Conservation (phyloP, 2,329 filamentous ascomycete species). For the Daldinia sp. region DNA sequence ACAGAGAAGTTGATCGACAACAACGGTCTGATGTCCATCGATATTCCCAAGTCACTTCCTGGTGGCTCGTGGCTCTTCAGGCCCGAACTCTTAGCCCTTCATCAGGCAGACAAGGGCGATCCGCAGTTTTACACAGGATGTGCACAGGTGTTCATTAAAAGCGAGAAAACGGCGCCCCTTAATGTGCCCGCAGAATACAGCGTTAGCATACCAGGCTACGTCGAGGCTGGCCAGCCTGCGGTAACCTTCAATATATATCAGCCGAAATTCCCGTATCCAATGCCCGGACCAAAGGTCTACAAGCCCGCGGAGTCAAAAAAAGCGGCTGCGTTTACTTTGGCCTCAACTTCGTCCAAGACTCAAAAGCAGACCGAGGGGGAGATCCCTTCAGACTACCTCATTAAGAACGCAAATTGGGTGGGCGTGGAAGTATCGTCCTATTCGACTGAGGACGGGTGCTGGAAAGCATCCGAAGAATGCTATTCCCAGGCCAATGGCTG, state of each 20-base stretch:
- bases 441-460: conserved; percentile 68
- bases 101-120: conserved; percentile 68
- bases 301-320: conserved; percentile 51
- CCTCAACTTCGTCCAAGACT: conserved; percentile 26
- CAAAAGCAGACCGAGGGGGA: conserved; percentile 38
- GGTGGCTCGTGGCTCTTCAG: conserved; percentile 78
- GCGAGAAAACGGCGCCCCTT: conserved; percentile 59
- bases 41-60: conserved; percentile 70
- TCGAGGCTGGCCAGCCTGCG: conserved; percentile 64
- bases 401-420: conserved; percentile 81
- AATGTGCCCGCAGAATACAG: conserved; percentile 61
- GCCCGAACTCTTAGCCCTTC: conserved; percentile 76
- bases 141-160: conserved; percentile 74
- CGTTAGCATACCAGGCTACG: conserved; percentile 75
- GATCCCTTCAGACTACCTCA: conserved; percentile 66
- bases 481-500: conserved; percentile 71
- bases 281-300: conserved; percentile 69
- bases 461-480: conserved; percentile 66
- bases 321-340: not conserved
- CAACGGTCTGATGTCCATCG: conserved; percentile 72
- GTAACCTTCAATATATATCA: conserved; percentile 75
- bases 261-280: conserved; percentile 66
- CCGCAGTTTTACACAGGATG: conserved; percentile 82
- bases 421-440: conserved; percentile 71
- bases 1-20: conserved; percentile 75